phyloP scores from a whole-genome alignment of 441 rosid species.

The Geranium incanum region DNA sequence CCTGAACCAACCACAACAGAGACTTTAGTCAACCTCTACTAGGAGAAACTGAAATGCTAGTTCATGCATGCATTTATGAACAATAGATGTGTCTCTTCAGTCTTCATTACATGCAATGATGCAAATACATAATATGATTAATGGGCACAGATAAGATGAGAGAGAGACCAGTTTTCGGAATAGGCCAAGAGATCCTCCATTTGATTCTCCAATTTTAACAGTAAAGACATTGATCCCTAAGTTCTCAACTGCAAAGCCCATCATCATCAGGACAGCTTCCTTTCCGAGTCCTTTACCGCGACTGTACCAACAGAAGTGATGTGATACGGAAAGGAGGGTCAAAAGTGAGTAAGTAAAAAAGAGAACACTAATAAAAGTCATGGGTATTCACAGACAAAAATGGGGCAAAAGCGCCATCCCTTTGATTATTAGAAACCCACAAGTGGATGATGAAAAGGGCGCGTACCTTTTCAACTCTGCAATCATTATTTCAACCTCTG shows the following conservation, averaged over 20 bases:
- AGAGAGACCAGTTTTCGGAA: conserved; percentile 63
- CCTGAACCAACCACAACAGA: conserved; percentile 36
- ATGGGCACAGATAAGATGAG: conserved; percentile 8
- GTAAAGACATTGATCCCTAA: conserved; percentile 55
- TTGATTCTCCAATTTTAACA: conserved; percentile 79
- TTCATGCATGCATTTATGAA: no score
- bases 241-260: conserved; percentile 61
- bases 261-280: conserved; percentile 79
- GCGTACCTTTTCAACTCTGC: conserved; percentile 69
- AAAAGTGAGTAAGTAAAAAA: conserved; percentile 3
- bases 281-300: conserved; percentile 87
- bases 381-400: neutral
- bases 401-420: neutral
- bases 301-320: conserved; percentile 52
- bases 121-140: neutral
- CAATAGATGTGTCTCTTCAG: neutral
- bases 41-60: no score
- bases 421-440: neutral
- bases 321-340: conserved; percentile 17
- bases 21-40: conserved; percentile 7
- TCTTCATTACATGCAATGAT: neutral
- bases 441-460: conserved; percentile 10
- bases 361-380: neutral
- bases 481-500: conserved; percentile 90
- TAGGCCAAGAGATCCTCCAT: conserved; percentile 57